Percentiles rank a stretch among this genome's conserved stretches.
These are phyloP conservation scores for Strigomonas galati DNA, from an alignment of 208 protist species.

Conservation along the genomic window DNA sequence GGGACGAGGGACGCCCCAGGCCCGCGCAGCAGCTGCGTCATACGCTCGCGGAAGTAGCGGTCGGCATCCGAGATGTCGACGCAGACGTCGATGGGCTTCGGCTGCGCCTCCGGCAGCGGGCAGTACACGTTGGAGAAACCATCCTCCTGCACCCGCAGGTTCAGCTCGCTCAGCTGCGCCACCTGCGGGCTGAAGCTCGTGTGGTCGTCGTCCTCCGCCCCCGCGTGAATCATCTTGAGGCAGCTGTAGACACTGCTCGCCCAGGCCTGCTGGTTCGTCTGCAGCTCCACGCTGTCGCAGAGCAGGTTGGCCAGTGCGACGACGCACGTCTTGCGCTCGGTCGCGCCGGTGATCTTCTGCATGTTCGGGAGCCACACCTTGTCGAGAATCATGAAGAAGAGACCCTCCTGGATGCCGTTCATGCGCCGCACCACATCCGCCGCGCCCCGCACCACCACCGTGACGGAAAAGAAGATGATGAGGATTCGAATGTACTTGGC, in stretches of 20 bases:
- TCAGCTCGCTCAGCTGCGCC: conserved; percentile 17
- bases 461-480: conserved; percentile 85
- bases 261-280: conserved; percentile 52
- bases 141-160: conserved; percentile 9
- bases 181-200: conserved; percentile 58
- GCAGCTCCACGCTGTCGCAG: conserved; percentile 56
- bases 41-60: conserved; percentile 55
- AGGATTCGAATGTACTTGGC: conserved; percentile 88
- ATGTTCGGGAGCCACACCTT: conserved; percentile 77
- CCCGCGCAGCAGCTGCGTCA: conserved; percentile 49
- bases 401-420: conserved; percentile 60
- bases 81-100: conserved; percentile 66
- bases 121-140: conserved; percentile 69
- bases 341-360: conserved; percentile 75
- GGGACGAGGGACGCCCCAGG: conserved; percentile 27
- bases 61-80: conserved; percentile 52
- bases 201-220: conserved; percentile 73
- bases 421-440: conserved; percentile 55
- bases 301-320: conserved; percentile 76
- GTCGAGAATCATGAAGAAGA: conserved; percentile 81
- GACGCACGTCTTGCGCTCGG: conserved; percentile 83
- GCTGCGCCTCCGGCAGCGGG: conserved; percentile 68
- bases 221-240: conserved; percentile 69
- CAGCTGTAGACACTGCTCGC: conserved; percentile 59
- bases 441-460: conserved; percentile 56